phyloP scores from a whole-genome alignment of 768 basidiomycete species.

The Tylopilus sp. region DNA sequence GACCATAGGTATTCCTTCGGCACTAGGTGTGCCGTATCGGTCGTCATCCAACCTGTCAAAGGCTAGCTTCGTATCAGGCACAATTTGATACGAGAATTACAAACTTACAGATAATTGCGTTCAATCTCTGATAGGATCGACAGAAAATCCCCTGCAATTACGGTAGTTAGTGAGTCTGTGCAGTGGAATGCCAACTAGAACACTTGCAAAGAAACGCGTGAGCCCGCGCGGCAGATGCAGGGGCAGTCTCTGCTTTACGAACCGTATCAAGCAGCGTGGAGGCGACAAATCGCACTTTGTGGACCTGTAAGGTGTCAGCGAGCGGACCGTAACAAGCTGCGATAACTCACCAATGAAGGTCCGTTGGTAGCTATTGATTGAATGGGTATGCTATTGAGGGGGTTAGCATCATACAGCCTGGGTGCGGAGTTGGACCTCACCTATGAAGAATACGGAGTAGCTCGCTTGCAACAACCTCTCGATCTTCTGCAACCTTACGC shows the following conservation, averaged over 20 bases:
- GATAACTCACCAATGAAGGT: slow-evolving; percentile 58
- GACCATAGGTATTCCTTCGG: slow-evolving; percentile 46
- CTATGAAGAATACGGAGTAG: slow-evolving; percentile 83
- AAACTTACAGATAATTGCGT: slow-evolving; percentile 75
- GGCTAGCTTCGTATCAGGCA: slow-evolving; percentile 17
- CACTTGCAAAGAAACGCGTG: slow-evolving; percentile 80
- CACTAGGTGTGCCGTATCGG: slow-evolving; percentile 41
- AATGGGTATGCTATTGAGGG: slow-evolving; percentile 69
- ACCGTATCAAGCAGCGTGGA: slow-evolving; percentile 86
- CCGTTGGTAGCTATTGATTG: slow-evolving; percentile 90
- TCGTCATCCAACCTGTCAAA: slow-evolving; percentile 48
- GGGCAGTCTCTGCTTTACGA: slow-evolving; percentile 74
- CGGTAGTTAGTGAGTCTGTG: slow-evolving; percentile 4
- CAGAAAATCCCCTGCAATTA: slow-evolving; percentile 77
- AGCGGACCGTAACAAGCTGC: background rate
- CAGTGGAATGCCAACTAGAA: background rate
- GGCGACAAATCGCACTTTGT: slow-evolving; percentile 92
- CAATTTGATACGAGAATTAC: background rate
- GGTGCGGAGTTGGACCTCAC: slow-evolving; percentile 32
- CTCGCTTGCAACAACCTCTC: slow-evolving; percentile 84
- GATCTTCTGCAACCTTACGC: slow-evolving; percentile 61
- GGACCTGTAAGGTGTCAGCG: slow-evolving; percentile 48
- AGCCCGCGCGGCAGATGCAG: slow-evolving; percentile 77
- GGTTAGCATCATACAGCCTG: slow-evolving; percentile 4
- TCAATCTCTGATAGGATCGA: slow-evolving; percentile 91